A percentile compares a stretch with the other conserved stretches of the same genome.
phyloP scores from a whole-genome alignment of 805 yeast genomes.

The Novakomyces olei region DNA sequence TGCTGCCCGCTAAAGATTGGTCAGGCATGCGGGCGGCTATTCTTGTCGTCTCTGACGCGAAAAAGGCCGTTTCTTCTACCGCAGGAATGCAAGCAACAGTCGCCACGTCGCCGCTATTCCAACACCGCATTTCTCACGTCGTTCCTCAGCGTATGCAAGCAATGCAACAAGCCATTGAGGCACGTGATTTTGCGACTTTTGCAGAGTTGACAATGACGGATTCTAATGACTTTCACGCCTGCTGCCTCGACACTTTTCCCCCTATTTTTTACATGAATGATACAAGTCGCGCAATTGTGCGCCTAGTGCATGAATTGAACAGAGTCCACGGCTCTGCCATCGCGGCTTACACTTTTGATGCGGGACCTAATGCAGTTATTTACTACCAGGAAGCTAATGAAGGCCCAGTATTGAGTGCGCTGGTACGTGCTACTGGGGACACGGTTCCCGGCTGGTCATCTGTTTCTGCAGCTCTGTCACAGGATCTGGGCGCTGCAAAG shows the following conservation, averaged over 20 bases:
- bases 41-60: slow-evolving; percentile 75
- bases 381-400: slow-evolving; percentile 69
- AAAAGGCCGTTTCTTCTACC: slow-evolving; percentile 87
- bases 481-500: slow-evolving; percentile 15
- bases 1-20: slow-evolving; percentile 75
- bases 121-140: slow-evolving; percentile 51
- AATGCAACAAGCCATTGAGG: slow-evolving; percentile 56
- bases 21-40: slow-evolving; percentile 80
- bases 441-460: slow-evolving; percentile 56
- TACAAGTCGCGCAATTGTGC: slow-evolving; percentile 63
- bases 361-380: slow-evolving; percentile 96
- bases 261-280: slow-evolving; percentile 91
- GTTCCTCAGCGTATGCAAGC: slow-evolving; percentile 70
- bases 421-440: slow-evolving; percentile 34
- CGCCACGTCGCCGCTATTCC: slow-evolving; percentile 64
- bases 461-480: no score
- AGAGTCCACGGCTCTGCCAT: slow-evolving; percentile 35
- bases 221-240: slow-evolving; percentile 93
- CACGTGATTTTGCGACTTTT: slow-evolving; percentile 56
- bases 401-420: slow-evolving; percentile 43
- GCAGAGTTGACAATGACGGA: slow-evolving; percentile 89
- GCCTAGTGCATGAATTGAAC: slow-evolving; percentile 58
- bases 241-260: slow-evolving; percentile 86
- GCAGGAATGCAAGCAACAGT: slow-evolving; percentile 95
- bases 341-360: slow-evolving; percentile 95